These are phyloP conservation scores for Nicotiana tabacum DNA, from an alignment of 257 asterid genomes.

Conservation along the genomic window DNA sequence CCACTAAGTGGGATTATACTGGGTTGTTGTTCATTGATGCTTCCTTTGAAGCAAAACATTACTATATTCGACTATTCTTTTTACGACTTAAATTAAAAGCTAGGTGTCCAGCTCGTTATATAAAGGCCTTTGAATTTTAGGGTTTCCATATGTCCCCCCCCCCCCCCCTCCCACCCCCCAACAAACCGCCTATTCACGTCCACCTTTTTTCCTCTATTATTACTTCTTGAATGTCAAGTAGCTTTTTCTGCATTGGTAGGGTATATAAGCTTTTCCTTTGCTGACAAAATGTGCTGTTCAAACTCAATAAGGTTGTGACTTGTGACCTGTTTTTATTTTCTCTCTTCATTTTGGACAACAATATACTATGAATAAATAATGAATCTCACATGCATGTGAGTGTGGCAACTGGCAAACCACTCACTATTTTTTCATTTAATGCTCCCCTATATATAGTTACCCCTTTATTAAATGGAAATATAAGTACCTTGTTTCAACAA, in stretches of 20 bases:
- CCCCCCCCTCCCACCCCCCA: not conserved
- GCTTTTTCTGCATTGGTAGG: not conserved
- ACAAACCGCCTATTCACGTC: not conserved
- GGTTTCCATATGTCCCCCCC: not conserved
- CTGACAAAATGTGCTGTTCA: not conserved
- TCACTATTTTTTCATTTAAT: too few relatives aligned
- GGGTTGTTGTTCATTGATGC: not conserved
- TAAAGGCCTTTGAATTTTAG: not conserved
- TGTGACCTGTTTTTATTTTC: not conserved
- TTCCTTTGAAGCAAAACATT: not conserved
- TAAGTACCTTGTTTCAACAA: not conserved
- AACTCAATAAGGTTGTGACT: not conserved
- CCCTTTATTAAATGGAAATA: too few relatives aligned
- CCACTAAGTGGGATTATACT: too few relatives aligned
- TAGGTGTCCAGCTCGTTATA: not conserved
- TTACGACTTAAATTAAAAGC: not conserved
- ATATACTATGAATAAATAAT: not conserved
- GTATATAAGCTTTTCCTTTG: not conserved
- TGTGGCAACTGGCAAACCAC: too few relatives aligned
- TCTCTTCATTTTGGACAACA: not conserved
- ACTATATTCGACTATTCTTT: not conserved
- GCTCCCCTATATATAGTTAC: too few relatives aligned
- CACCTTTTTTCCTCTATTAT: conserved; percentile 4
- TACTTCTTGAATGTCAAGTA: not conserved
- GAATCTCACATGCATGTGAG: not conserved